Percentiles rank a stretch among this genome's conserved stretches.
Conservation (phyloP, 768 basidiomycete genomes). For the Calocybe gangraenosa region DNA sequence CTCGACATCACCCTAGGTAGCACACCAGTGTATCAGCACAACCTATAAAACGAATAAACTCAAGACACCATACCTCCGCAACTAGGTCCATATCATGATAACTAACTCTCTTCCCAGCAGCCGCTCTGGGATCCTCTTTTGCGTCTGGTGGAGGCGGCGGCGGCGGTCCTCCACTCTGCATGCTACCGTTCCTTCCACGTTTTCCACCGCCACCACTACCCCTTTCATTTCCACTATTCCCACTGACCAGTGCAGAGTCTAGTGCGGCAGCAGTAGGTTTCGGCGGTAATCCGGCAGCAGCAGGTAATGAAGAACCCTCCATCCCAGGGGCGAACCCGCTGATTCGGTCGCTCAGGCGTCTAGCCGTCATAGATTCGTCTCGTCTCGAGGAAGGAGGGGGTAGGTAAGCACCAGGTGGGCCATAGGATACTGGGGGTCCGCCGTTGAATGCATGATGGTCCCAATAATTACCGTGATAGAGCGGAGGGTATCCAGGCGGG, state of each 20-base stretch:
- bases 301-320: constrained; percentile 40
- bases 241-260: constrained; percentile 46
- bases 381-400: constrained; percentile 42
- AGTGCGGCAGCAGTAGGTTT: constrained; percentile 62
- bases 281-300: constrained; percentile 72
- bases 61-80: constrained; percentile 51
- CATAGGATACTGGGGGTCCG: too few relatives aligned
- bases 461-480: constrained; percentile 38
- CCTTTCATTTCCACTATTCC: constrained; percentile 41
- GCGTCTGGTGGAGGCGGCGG: constrained; percentile 85
- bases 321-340: constrained; percentile 64
- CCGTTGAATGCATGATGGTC: constrained; percentile 38
- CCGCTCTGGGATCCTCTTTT: constrained; percentile 90
- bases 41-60: constrained; percentile 9
- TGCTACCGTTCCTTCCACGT: constrained; percentile 30
- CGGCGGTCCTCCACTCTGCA: constrained; percentile 45
- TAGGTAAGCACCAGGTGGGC: constrained; percentile 33
- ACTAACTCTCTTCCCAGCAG: constrained; percentile 83
- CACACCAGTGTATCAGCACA: constrained; percentile 13
- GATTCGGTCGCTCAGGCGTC: constrained; percentile 76
- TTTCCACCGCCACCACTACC: constrained; percentile 34
- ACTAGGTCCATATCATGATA: constrained; percentile 96
- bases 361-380: constrained; percentile 53
- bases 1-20: constrained; percentile 62
- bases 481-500: constrained; percentile 39